Evolutionary conservation across 2,329 filamentous ascomycete species (phyloP).

Genomic region (Curvularia lunata): DNA sequence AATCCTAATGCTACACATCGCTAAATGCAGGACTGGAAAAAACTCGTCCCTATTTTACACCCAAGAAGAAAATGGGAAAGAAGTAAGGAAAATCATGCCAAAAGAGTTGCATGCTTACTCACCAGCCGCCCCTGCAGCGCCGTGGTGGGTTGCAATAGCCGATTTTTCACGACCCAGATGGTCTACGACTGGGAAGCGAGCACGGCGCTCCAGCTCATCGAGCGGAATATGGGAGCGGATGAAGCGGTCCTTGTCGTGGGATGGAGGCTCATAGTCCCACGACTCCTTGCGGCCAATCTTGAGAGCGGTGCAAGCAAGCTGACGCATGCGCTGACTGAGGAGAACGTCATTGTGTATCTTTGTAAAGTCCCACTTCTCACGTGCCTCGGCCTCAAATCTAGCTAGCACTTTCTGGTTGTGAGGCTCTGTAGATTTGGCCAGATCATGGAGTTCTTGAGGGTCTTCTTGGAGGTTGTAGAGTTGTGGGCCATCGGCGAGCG

Average conservation of each 20-base stretch:
- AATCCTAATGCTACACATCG: slow-evolving; percentile 10
- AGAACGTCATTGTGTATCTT: slow-evolving; percentile 77
- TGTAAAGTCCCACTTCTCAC: slow-evolving; percentile 79
- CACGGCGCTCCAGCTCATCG: slow-evolving; percentile 78
- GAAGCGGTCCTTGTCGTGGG: slow-evolving; percentile 71
- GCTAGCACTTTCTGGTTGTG: slow-evolving; percentile 53
- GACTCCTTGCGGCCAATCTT: slow-evolving; percentile 70
- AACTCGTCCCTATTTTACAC: not conserved
- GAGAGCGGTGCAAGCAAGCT: slow-evolving; percentile 80
- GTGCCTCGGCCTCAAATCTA: slow-evolving; percentile 76
- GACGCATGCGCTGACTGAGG: slow-evolving; percentile 76
- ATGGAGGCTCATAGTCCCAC: slow-evolving; percentile 84
- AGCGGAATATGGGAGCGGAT: slow-evolving; percentile 84
- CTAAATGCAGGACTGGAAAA: slow-evolving; percentile 4
- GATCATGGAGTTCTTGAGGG: slow-evolving; percentile 77
- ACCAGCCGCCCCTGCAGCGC: slow-evolving; percentile 44
- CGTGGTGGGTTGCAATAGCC: slow-evolving; percentile 43
- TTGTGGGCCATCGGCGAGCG: slow-evolving; percentile 81
- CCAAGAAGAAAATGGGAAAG: not conserved
- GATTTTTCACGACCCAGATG: slow-evolving; percentile 49
- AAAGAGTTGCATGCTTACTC: slow-evolving; percentile 29
- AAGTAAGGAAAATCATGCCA: not conserved
- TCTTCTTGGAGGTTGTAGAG: slow-evolving; percentile 81
- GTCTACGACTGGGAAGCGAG: slow-evolving; percentile 69
- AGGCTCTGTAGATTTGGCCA: slow-evolving; percentile 57